Evolutionary conservation across 176 grass and related monocot species (phyloP).

Genomic region (Alloteropsis semialata): DNA sequence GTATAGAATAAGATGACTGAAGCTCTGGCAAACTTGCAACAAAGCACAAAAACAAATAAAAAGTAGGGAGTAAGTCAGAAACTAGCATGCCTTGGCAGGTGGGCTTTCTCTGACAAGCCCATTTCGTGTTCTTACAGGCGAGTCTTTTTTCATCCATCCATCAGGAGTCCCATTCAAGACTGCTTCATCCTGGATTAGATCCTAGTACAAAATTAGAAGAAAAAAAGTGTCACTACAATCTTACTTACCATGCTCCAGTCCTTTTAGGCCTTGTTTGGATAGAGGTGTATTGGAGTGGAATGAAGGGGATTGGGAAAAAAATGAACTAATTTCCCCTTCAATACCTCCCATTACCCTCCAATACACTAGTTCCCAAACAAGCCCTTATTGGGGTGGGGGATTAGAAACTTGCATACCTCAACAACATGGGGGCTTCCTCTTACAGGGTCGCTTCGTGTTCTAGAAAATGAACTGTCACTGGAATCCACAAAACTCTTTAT

Average conservation of each 20-base stretch:
- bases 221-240: not conserved
- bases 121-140: not conserved
- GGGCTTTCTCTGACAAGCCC: constrained; percentile 15
- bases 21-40: not conserved
- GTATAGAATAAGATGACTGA: not conserved
- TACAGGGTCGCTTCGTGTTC: constrained; percentile 15
- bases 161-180: not conserved
- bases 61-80: not conserved
- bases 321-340: too few species aligned
- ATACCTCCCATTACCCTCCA: too few species aligned
- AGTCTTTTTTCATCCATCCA: not conserved
- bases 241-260: not conserved
- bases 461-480: constrained; percentile 1
- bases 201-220: not conserved
- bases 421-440: not conserved
- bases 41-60: not conserved
- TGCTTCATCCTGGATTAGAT: not conserved
- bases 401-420: not conserved
- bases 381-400: not conserved
- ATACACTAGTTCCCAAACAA: too few species aligned
- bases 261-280: too few species aligned
- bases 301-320: too few species aligned
- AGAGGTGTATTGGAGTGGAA: too few species aligned
- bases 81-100: constrained; percentile 15
- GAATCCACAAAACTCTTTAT: not conserved